These are phyloP conservation scores for Gardenia jasminoides DNA, from an alignment of 257 asterid species.

Conservation along the genomic window DNA sequence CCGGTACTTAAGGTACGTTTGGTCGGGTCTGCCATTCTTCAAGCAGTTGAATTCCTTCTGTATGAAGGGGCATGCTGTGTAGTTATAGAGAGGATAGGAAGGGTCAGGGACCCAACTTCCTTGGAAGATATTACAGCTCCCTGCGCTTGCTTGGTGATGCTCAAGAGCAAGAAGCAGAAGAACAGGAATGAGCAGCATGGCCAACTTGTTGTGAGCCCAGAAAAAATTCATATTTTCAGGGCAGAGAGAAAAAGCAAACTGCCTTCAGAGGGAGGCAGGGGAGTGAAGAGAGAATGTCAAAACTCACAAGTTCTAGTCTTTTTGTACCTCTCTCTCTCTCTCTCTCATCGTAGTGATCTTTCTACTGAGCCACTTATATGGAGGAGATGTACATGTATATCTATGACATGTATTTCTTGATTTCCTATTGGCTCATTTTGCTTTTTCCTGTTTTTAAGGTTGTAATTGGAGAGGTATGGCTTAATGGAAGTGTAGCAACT, in stretches of 20 bases:
- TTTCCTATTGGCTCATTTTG: background rate
- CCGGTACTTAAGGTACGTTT: slow-evolving; percentile 2
- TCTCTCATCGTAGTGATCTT: background rate
- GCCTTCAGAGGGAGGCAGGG: background rate
- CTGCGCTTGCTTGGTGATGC: background rate
- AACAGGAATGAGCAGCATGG: background rate
- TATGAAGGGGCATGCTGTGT: slow-evolving; percentile 16
- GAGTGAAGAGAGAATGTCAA: background rate
- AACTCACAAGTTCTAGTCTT: too few species aligned
- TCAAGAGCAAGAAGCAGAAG: background rate
- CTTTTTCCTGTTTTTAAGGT: background rate
- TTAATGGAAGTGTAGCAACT: background rate
- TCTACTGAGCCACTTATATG: background rate
- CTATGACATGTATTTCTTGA: background rate
- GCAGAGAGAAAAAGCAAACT: background rate
- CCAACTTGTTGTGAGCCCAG: background rate
- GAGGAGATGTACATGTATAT: background rate
- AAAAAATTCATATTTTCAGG: background rate
- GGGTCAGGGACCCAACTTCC: slow-evolving; percentile 23
- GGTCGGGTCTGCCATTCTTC: slow-evolving; percentile 23
- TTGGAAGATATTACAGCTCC: slow-evolving; percentile 12
- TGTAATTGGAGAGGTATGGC: background rate
- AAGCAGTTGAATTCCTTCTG: slow-evolving; percentile 20
- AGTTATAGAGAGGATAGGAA: slow-evolving; percentile 19
- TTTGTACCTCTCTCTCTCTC: background rate